These are phyloP conservation scores for Royoungia palumana DNA, from an alignment of 768 basidiomycete genomes.

Conservation along the genomic window DNA sequence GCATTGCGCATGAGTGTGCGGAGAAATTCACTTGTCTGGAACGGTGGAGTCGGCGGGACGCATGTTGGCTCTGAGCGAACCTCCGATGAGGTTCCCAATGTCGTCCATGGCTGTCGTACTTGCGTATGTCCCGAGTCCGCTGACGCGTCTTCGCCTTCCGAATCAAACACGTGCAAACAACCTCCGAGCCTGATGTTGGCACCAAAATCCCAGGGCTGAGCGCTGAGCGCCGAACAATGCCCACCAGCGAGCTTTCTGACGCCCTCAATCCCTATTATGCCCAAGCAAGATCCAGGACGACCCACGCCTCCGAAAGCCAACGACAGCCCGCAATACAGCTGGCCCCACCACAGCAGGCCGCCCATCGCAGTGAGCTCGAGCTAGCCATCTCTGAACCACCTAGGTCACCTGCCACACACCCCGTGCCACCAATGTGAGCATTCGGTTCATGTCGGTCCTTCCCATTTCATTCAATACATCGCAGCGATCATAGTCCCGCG, in stretches of 20 bases:
- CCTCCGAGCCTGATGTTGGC: not conserved
- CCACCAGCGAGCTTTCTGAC: conserved; percentile 72
- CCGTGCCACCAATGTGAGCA: conserved; percentile 39
- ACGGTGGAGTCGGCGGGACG: conserved; percentile 48
- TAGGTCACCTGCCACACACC: conserved; percentile 24
- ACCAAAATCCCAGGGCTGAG: not conserved
- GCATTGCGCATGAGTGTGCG: not conserved
- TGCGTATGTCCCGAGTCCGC: conserved; percentile 7
- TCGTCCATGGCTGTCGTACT: conserved; percentile 24
- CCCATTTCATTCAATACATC: not conserved
- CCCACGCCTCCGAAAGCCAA: conserved; percentile 12
- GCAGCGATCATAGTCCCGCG: conserved; percentile 9
- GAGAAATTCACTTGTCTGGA: conserved; percentile 68
- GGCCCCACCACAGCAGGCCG: conserved; percentile 40
- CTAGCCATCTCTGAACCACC: conserved; percentile 50
- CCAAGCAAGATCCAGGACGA: conserved; percentile 37
- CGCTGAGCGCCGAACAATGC: no score
- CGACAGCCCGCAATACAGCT: conserved; percentile 28
- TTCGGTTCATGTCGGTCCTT: not conserved
- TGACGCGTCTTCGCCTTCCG: conserved; percentile 40
- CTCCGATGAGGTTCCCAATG: conserved; percentile 57
- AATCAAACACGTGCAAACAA: conserved; percentile 33
- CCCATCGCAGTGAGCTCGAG: conserved; percentile 65
- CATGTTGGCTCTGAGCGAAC: conserved; percentile 42
- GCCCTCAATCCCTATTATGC: conserved; percentile 70